Conservation (phyloP, 352 stramenopile species). For the Globisporangium takayamanum region DNA sequence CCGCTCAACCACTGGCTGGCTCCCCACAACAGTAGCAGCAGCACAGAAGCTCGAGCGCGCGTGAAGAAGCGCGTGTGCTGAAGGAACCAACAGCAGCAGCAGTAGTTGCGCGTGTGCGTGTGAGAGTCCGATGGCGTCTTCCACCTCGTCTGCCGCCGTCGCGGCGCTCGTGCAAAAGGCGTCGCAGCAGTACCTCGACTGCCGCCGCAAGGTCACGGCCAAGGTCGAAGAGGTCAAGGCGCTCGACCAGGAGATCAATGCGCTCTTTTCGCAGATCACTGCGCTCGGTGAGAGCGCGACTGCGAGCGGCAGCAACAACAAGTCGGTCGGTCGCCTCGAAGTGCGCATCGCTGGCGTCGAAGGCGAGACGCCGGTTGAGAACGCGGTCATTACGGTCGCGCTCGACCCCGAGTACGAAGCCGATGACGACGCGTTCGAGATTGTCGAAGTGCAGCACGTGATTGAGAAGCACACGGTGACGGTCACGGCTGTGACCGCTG, state of each 20-base stretch:
- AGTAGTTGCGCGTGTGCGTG: not conserved
- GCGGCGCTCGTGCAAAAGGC: constrained; percentile 67
- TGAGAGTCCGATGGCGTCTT: constrained; percentile 31
- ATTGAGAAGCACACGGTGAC: constrained; percentile 53
- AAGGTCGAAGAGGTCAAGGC: constrained; percentile 77
- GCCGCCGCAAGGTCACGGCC: constrained; percentile 65
- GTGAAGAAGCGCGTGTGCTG: not conserved
- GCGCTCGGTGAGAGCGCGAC: constrained; percentile 29
- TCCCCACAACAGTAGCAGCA: not conserved
- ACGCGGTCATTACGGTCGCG: constrained; percentile 52
- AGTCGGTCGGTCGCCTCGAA: constrained; percentile 72
- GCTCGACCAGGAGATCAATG: constrained; percentile 65
- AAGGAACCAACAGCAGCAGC: not conserved
- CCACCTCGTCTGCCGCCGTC: constrained; percentile 38
- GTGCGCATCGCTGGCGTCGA: constrained; percentile 50
- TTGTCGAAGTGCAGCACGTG: constrained; percentile 46
- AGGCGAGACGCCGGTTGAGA: constrained; percentile 45
- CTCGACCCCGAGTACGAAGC: constrained; percentile 76
- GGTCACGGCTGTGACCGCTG: constrained; percentile 35
- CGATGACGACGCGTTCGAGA: constrained; percentile 27
- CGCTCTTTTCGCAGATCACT: constrained; percentile 68
- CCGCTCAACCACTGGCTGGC: not conserved
- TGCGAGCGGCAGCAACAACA: constrained; percentile 19
- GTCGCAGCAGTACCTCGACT: constrained; percentile 79
- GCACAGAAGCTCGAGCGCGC: not conserved